Base-by-base conservation (phyloP, 75 land plant species). In the Pinus taeda region DNA sequence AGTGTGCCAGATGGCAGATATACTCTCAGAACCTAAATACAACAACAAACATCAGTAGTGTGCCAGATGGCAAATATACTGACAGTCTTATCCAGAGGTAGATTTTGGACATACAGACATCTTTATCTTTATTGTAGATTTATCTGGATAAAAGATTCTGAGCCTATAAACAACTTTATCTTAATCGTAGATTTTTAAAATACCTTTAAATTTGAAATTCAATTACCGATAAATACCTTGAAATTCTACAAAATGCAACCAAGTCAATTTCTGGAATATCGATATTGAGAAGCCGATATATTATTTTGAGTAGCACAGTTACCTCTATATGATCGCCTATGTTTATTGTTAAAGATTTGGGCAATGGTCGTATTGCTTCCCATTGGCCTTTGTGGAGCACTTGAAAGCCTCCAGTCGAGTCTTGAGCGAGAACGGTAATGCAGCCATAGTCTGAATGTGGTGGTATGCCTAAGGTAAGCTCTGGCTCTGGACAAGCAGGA, bases 301-400 rank as follows among this genome's bases (percentile, higher is more conserved):
- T 30, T 30, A 30, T 2, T 39, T 4, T 39, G 5, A 5, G 5
- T 4, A 39, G 0, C 0, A 39, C 6, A 39, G 5, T 4, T 26
- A 91, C 93, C 75, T 91, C 86, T 6, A 90, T 39, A 57, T 87
- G 88, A 64, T 89, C 93, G 5, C 92, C 93, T 3, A 91, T 56
- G 53, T 90, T 78, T 12, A 91, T 85, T 22, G 71, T 76, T 33
- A 33, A 33, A 33, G 33, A 33, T 12, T 78, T 75, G 6, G 74
- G 75, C 15, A 79, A 17, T 0, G 64, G 56, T 26, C 72, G 84
- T 3, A 81, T 87, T 14, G 21, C 20, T 42, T 24, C 26, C 91
- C 91, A 89, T 14, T 69, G 18, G 0, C 70, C 77, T 0, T 77
- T 67, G n/a, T 75, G 64, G n/a, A 64, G 13, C 18, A 89, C 73